Evolutionary conservation across 1,284 basidiomycete genomes (phyloP), one percentile per base, ranked within the genome.

Genomic region (Moesziomyces sp.): DNA sequence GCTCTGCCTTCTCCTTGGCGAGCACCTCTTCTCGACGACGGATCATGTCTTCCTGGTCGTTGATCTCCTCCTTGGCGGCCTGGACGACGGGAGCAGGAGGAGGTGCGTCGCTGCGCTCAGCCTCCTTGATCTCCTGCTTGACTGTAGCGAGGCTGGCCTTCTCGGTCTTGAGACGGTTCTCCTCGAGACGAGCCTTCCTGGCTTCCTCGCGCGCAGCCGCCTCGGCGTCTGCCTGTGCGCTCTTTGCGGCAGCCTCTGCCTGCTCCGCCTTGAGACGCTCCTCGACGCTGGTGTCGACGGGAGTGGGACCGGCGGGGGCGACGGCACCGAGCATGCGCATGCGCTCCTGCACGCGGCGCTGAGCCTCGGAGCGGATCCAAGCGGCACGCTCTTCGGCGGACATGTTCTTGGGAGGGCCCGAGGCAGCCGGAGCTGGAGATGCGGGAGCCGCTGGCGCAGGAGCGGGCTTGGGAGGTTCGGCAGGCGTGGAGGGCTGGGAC

Each of bases 311-410:
- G n/a, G 90, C 85, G 8, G 77, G 70, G 7, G 78, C 82, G 1
- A 88, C 86, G 3, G 92, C 87, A 16, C 97, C 96, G 3, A 98
- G 88, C 10, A 91, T 91, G 44, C 90, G 89, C 88, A 93, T 94
- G 34, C 96, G 91, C 46, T 91, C 94, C 77, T 93, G 90, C 40
- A 97, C 89, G 46, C 92, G 89, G 21, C 90, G 89, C 80, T 93
- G 90, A 1, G 94, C 96, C 83, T 97, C 90, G 3, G 90, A 90
- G 19, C 90, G 90, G 72, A 93, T 89, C 82, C 88, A 94, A 0
- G 92, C 93, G 57, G 89, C 87, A 11, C 93, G 90, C 81, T 98
- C 93, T 73, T 91, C 93, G 0, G 91, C 86, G 0, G 93, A 91
- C 92, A 97, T 93, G 65, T 89, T 90, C 84, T 91, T 49, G 86